phyloP scores from a whole-genome alignment of 73 alveolate species.

The Paramecium tetraurelia region DNA sequence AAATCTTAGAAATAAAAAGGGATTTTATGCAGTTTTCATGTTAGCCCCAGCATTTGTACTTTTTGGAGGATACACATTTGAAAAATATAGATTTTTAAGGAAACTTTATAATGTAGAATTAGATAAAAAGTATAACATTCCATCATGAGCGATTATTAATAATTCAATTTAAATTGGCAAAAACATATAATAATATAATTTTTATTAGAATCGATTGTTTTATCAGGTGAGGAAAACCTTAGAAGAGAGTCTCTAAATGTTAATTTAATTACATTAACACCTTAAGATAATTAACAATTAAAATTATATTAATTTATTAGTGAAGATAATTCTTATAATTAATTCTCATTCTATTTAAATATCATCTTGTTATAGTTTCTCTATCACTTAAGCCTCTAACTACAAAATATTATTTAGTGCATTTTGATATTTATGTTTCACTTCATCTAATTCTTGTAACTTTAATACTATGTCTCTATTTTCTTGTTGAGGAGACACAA shows the following conservation, averaged over 20 bases:
- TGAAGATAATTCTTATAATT: background rate
- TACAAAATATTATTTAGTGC: slow-evolving; percentile 1
- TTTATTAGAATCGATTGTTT: background rate
- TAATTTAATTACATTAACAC: background rate
- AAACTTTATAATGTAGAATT: background rate
- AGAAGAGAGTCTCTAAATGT: background rate
- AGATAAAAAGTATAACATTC: slow-evolving; percentile 3
- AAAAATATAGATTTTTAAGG: background rate
- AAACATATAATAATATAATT: background rate
- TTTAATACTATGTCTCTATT: slow-evolving; percentile 19
- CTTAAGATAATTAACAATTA: background rate
- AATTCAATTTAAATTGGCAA: background rate
- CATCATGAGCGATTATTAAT: background rate
- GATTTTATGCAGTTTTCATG: background rate
- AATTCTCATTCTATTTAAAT: slow-evolving; percentile 19
- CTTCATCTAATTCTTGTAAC: slow-evolving; percentile 45
- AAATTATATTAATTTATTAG: background rate
- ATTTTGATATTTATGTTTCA: slow-evolving; percentile 29
- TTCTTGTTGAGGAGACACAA: background rate
- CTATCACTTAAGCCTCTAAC: slow-evolving; percentile 43
- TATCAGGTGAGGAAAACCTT: background rate
- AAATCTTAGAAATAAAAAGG: background rate
- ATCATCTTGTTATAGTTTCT: slow-evolving; percentile 19
- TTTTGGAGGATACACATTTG: background rate
- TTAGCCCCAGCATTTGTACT: background rate